phyloP scores from a whole-genome alignment of 1,284 basidiomycete genomes.

The Porogramme epimiltina region DNA sequence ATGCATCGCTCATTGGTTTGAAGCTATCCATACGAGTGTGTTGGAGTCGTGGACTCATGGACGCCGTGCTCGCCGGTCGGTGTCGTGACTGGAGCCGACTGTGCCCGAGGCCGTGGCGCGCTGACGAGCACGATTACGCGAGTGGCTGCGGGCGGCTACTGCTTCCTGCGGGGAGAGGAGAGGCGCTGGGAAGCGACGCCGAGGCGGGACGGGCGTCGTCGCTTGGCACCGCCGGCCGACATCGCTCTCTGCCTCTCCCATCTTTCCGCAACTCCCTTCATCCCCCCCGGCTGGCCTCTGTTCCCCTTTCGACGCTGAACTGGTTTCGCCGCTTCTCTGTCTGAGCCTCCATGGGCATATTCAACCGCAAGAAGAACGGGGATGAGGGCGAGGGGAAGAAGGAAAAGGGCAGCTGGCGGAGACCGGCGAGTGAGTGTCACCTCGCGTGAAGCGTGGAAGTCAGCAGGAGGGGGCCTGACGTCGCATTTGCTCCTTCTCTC shows the following conservation, averaged over 20 bases:
- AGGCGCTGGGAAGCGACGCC: background rate
- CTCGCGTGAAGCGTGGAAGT: background rate
- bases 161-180: background rate
- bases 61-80: too few relatives aligned
- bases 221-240: background rate
- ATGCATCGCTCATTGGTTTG: too few relatives aligned
- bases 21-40: too few relatives aligned
- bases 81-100: background rate
- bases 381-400: constrained; percentile 51
- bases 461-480: constrained; percentile 2
- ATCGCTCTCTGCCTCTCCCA: constrained; percentile 6
- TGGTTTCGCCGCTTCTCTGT: constrained; percentile 8
- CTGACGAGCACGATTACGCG: background rate
- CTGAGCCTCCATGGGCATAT: constrained; percentile 36
- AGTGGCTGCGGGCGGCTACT: background rate
- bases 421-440: constrained; percentile 79
- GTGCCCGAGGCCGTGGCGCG: background rate
- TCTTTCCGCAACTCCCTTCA: constrained; percentile 1
- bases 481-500: constrained; percentile 1
- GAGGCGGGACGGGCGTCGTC: background rate
- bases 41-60: too few relatives aligned
- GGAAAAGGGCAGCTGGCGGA: constrained; percentile 85
- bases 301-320: constrained; percentile 6
- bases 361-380: constrained; percentile 36
- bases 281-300: constrained; percentile 5